These are phyloP conservation scores for Kodamaea sagamina DNA, from an alignment of 805 yeast genomes.

Conservation along the genomic window DNA sequence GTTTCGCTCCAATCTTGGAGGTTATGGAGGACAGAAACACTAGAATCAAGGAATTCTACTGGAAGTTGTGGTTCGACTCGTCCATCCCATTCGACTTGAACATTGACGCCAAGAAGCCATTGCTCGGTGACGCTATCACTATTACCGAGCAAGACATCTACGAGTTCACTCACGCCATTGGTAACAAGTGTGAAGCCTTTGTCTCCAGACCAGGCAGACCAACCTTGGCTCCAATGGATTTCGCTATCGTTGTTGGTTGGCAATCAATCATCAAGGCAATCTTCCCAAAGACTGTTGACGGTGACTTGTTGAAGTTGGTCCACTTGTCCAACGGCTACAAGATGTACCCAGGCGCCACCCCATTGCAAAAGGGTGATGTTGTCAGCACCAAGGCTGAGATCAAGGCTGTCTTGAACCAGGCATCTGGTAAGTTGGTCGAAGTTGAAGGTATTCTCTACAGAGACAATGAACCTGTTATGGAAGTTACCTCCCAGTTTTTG, in stretches of 20 bases:
- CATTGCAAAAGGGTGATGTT: constrained; percentile 83
- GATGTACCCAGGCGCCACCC: constrained; percentile 89
- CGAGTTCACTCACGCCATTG: constrained; percentile 95
- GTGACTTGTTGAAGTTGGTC: constrained; percentile 90
- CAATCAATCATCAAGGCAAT: constrained; percentile 96
- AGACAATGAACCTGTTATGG: constrained; percentile 78
- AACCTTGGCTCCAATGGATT: constrained; percentile 97
- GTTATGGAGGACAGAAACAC: constrained; percentile 87
- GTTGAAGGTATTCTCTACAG: constrained; percentile 87
- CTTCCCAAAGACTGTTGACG: constrained; percentile 95
- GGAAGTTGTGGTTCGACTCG: constrained; percentile 93
- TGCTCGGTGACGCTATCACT: constrained; percentile 67
- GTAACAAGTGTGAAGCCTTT: constrained; percentile 95
- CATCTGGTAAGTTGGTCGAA: constrained; percentile 93
- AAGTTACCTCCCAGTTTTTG: constrained; percentile 91
- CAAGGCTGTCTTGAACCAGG: constrained; percentile 84
- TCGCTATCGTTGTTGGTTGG: constrained; percentile 98
- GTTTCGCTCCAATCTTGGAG: constrained; percentile 95
- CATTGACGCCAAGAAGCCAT: constrained; percentile 68
- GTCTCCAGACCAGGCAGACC: constrained; percentile 83
- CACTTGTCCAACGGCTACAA: constrained; percentile 93
- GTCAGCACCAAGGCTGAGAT: constrained; percentile 83
- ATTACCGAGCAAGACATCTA: constrained; percentile 78
- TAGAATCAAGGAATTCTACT: constrained; percentile 93
- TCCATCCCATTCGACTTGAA: constrained; percentile 60